These are phyloP conservation scores for Hypomontagnella monticulosa DNA, from an alignment of 495 filamentous ascomycete genomes.

Conservation along the genomic window DNA sequence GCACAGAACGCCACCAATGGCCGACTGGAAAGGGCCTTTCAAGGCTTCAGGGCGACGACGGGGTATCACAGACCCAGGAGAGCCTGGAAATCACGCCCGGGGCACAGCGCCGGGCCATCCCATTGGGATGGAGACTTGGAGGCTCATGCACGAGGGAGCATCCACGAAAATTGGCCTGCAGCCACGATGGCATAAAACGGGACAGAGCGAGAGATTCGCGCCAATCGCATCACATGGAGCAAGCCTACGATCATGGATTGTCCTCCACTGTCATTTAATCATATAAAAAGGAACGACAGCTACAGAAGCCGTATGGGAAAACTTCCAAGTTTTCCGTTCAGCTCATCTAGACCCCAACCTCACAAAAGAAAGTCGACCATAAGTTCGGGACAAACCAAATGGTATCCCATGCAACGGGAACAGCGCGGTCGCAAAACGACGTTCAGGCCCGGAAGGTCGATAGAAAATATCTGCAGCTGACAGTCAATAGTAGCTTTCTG, in stretches of 20 bases:
- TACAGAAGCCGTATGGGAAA: too few relatives aligned
- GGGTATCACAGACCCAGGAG: constrained; percentile 6
- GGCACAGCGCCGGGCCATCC: not conserved
- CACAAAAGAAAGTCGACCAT: too few relatives aligned
- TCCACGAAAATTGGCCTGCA: constrained; percentile 35
- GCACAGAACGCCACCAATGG: constrained; percentile 17
- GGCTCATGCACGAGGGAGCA: constrained; percentile 29
- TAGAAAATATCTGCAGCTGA: not conserved
- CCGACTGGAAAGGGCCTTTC: constrained; percentile 7
- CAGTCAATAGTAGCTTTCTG: too few relatives aligned
- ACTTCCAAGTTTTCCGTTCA: too few relatives aligned
- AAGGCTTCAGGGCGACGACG: not conserved
- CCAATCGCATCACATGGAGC: constrained; percentile 24
- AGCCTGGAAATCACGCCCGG: constrained; percentile 1
- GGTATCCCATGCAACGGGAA: not conserved
- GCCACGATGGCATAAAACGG: constrained; percentile 15
- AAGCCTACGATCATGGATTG: constrained; percentile 11
- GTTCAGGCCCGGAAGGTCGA: not conserved
- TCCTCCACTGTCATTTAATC: not conserved
- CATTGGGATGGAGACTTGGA: constrained; percentile 5
- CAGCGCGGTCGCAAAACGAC: not conserved
- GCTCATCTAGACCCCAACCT: too few relatives aligned
- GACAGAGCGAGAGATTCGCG: not conserved
- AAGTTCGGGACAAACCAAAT: not conserved
- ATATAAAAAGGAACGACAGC: not conserved